Base-by-base conservation (phyloP, 192 early-diverging fungal species). In the Gonapodya prolifera region DNA sequence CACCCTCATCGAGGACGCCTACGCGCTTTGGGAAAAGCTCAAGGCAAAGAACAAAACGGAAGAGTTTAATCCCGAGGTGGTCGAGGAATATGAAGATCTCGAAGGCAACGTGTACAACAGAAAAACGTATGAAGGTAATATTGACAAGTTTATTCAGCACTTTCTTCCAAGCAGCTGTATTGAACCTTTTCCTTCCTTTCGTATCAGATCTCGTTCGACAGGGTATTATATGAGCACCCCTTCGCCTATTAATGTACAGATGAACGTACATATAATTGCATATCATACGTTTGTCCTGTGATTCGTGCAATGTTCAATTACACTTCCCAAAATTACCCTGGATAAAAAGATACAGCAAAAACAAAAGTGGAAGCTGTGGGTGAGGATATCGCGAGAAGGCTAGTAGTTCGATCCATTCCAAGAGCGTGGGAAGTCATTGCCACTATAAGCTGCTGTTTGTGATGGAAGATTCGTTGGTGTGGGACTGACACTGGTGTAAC, bases 21-120 rank as follows among this genome's bases (percentile, higher is more conserved):
- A 90, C 84, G 84, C 90, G n/a, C 92, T 99, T 75, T 93, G 92
- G 90, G 92, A 95, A 75, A 92, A 91, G 78, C 84, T 98, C 8
- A 95, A 96, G 81, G 82, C 82, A 13, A 81, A 87, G 17, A 80
- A 85, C 75, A 92, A 92, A 78, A 80, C 83, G 0, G 91, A 90
- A 70, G 84, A 87, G 0, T 85, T 87, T 70, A 93, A 92, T 80
- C 83, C 86, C 1, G 97, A 98, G 77, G 86, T 86, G 2, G 89
- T 96, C 82, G 97, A 99, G 81, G 97, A 99, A 80, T 94, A 88
- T 79, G 92, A 94, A 80, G 92, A 94, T 75, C 82, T 78, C 17
- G 91, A 92, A 76, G 93, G 93, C 79, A 94, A 94, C 75, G 92
- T 94, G 69, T 93, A 92, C 76, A 94, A 92, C 83, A 93, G 92